These are phyloP conservation scores for Sutorius australiensis DNA, from an alignment of 768 basidiomycete genomes.

Conservation along the genomic window DNA sequence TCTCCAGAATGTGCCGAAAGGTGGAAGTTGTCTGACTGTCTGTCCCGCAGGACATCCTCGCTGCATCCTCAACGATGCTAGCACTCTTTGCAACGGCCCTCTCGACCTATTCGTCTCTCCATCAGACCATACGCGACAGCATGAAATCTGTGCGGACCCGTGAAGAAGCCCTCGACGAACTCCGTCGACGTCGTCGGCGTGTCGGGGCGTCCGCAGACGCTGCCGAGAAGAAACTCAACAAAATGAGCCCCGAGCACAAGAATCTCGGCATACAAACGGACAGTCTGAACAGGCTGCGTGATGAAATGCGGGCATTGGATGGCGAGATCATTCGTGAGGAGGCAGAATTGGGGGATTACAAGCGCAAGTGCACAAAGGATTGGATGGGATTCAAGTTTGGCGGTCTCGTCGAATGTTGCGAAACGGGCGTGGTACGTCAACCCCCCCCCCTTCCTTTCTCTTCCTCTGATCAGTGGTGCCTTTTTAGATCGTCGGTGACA, in stretches of 20 bases:
- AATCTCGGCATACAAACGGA: constrained; percentile 73
- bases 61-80: constrained; percentile 64
- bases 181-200: constrained; percentile 64
- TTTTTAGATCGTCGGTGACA: constrained; percentile 45
- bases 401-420: constrained; percentile 76
- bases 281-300: constrained; percentile 60
- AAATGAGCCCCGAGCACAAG: constrained; percentile 90
- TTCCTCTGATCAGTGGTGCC: background rate
- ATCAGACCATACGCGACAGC: constrained; percentile 55
- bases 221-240: constrained; percentile 85
- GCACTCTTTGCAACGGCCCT: constrained; percentile 65
- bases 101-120: constrained; percentile 65
- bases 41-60: constrained; percentile 63
- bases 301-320: constrained; percentile 76
- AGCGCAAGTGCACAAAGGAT: constrained; percentile 61
- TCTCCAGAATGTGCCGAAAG: background rate
- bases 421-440: constrained; percentile 62
- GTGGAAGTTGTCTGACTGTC: background rate
- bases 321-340: constrained; percentile 83
- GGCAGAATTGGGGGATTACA: constrained; percentile 76
- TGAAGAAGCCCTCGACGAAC: constrained; percentile 78
- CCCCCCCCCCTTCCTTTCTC: background rate
- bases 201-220: constrained; percentile 70
- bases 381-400: constrained; percentile 87
- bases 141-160: constrained; percentile 81